A percentile compares a stretch with the other conserved stretches of the same genome.
Evolutionary conservation across 345 rosid genomes (phyloP).

Genomic region (Ceriops tagal): DNA sequence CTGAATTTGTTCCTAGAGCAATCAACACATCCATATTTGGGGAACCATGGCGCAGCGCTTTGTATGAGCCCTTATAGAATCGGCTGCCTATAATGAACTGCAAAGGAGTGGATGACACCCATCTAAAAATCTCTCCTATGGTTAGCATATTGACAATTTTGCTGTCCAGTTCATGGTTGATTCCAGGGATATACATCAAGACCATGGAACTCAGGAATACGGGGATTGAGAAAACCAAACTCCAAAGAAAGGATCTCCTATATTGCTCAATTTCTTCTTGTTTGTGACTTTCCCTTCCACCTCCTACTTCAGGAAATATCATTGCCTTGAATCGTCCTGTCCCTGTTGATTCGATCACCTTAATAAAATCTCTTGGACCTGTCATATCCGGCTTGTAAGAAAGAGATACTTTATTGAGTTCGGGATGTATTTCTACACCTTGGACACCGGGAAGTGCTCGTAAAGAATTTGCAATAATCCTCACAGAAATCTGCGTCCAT

Average conservation of each 20-base stretch:
- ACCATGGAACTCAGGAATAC: slow-evolving; percentile 81
- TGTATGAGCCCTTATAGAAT: slow-evolving; percentile 72
- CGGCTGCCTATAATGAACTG: slow-evolving; percentile 83
- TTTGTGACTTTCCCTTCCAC: slow-evolving; percentile 54
- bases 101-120: slow-evolving; percentile 73
- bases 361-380: slow-evolving; percentile 72
- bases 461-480: slow-evolving; percentile 55
- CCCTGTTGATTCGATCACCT: slow-evolving; percentile 77
- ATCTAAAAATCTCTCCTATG: slow-evolving; percentile 60
- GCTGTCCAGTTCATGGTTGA: slow-evolving; percentile 48
- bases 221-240: slow-evolving; percentile 80
- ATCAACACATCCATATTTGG: slow-evolving; percentile 97
- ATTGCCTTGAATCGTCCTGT: slow-evolving; percentile 59
- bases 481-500: slow-evolving; percentile 45
- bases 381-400: slow-evolving; percentile 71
- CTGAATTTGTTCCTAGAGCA: slow-evolving; percentile 84
- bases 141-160: slow-evolving; percentile 76
- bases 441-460: slow-evolving; percentile 87
- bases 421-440: slow-evolving; percentile 25
- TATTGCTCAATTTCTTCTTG: slow-evolving; percentile 63
- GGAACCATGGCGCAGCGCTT: slow-evolving; percentile 75
- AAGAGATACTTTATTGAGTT: slow-evolving; percentile 43
- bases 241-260: slow-evolving; percentile 65
- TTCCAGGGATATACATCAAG: slow-evolving; percentile 74
- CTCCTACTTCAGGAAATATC: slow-evolving; percentile 61